A percentile compares a stretch with the other conserved stretches of the same genome.
phyloP scores from a whole-genome alignment of 257 asterid species.

The Henckelia pumila region DNA sequence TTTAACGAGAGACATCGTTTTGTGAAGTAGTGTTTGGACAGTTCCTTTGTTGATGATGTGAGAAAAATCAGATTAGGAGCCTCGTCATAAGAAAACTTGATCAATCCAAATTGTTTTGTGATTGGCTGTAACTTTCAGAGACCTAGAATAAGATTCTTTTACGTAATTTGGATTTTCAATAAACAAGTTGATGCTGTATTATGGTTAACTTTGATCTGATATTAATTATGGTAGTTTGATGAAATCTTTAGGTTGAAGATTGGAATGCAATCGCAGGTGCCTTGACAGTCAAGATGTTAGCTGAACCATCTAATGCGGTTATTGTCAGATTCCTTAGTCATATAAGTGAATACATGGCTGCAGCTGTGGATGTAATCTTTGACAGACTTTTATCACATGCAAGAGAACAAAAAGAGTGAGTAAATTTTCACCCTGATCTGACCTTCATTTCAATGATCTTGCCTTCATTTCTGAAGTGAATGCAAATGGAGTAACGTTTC shows the following conservation, averaged over 20 bases:
- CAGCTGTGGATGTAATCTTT: conserved; percentile 60
- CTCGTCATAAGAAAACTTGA: neutral
- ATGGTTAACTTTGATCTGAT: conserved; percentile 16
- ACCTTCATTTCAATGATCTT: conserved; percentile 1
- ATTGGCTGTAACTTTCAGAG: neutral
- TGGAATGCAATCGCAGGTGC: conserved; percentile 61
- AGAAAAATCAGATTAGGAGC: neutral
- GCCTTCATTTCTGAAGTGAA: neutral
- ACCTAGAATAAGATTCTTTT: neutral
- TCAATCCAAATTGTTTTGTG: conserved; percentile 7
- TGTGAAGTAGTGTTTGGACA: neutral
- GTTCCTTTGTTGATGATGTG: neutral
- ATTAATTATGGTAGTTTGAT: conserved; percentile 5
- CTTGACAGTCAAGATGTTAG: conserved; percentile 70
- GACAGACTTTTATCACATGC: conserved; percentile 47
- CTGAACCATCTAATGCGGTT: conserved; percentile 82
- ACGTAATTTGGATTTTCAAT: neutral
- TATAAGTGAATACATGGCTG: conserved; percentile 77
- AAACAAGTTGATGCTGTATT: conserved; percentile 14
- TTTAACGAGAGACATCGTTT: neutral
- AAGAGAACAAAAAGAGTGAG: conserved; percentile 62
- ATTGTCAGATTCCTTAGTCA: conserved; percentile 75
- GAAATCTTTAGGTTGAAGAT: conserved; percentile 62
- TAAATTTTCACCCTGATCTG: conserved; percentile 18
- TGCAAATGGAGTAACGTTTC: neutral